A percentile compares a stretch with the other conserved stretches of the same genome.
Conservation (phyloP, 2,329 filamentous ascomycete genomes). For the Botryosphaeria dothidea region DNA sequence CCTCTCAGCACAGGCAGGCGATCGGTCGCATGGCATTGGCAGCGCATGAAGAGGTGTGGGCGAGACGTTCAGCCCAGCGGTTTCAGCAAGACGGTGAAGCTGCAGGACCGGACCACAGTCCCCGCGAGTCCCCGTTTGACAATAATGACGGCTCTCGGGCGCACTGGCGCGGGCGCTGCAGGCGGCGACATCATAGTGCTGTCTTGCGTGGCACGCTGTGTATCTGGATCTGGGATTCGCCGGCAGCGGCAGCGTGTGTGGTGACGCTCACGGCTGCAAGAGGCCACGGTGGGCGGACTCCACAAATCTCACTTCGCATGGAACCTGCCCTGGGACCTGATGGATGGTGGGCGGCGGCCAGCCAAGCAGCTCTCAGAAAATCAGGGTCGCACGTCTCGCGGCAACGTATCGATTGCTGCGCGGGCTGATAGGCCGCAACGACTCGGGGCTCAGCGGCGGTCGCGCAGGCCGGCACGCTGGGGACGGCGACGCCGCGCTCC, state of each 20-base stretch:
- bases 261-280: slow-evolving; percentile 14
- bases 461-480: slow-evolving; percentile 6
- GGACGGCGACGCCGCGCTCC: neutral
- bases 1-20: neutral
- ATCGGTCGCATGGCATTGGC: neutral
- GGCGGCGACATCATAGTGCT: slow-evolving; percentile 18
- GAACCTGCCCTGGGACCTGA: neutral
- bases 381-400: slow-evolving; percentile 18
- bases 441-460: slow-evolving; percentile 12
- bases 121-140: slow-evolving; percentile 12
- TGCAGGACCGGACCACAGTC: slow-evolving; percentile 1
- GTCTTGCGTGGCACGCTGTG: slow-evolving; percentile 17
- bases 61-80: slow-evolving; percentile 8
- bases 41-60: slow-evolving; percentile 5
- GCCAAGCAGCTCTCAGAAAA: slow-evolving; percentile 15
- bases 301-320: slow-evolving; percentile 10
- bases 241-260: neutral
- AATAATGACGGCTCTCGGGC: slow-evolving; percentile 8
- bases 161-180: slow-evolving; percentile 6
- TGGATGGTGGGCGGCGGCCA: neutral
- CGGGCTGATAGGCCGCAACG: slow-evolving; percentile 16
- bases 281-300: slow-evolving; percentile 8
- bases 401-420: slow-evolving; percentile 21
- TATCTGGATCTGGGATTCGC: slow-evolving; percentile 18
- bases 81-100: slow-evolving; percentile 16